Percentiles rank a stretch among this genome's conserved stretches.
Evolutionary conservation across 768 basidiomycete genomes (phyloP).

Genomic region (Tulasnella sp.): DNA sequence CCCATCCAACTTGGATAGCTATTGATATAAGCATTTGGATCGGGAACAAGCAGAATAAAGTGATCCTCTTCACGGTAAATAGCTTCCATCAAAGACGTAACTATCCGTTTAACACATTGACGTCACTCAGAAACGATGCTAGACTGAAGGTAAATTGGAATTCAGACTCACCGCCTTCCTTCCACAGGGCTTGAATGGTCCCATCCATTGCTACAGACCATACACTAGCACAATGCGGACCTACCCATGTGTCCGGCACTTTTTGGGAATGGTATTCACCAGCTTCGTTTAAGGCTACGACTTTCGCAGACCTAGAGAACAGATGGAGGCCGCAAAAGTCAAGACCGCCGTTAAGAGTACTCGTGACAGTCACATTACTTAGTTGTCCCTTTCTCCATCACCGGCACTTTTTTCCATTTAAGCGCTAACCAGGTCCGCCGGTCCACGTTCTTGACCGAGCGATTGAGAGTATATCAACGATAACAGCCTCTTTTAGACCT

Average conservation of each 20-base stretch:
- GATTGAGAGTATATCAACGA: background rate
- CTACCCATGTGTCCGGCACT: background rate
- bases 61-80: background rate
- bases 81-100: background rate
- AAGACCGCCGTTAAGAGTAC: background rate
- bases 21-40: background rate
- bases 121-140: background rate
- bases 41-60: background rate
- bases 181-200: background rate
- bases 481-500: too few relatives aligned
- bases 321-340: too few relatives aligned
- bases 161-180: background rate
- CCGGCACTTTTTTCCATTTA: background rate
- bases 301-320: background rate
- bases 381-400: background rate
- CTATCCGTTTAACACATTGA: background rate
- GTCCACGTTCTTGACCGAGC: background rate
- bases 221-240: background rate
- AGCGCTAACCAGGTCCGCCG: background rate
- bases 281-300: background rate
- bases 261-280: background rate
- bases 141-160: too few relatives aligned
- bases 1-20: background rate
- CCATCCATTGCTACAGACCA: background rate
- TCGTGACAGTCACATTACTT: background rate